Evolutionary conservation across 2,329 filamentous ascomycete genomes (phyloP), one percentile per base, ranked within the genome.

Genomic region (Fusarium siculi): DNA sequence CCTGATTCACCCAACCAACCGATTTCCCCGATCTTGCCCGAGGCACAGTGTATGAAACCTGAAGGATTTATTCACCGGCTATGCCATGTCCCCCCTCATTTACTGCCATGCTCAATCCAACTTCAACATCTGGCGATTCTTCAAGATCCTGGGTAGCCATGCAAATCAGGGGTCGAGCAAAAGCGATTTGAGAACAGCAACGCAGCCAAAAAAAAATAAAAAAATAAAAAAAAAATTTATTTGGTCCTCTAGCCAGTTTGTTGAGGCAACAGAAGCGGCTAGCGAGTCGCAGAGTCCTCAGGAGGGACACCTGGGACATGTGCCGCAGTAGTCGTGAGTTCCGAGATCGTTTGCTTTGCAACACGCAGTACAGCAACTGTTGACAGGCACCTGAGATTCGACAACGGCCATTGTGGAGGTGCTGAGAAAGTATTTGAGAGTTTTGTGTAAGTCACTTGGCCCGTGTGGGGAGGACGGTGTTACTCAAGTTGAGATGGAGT

Each of bases 251-350:
- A n/a, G 39, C 43, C 34, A 9, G 42, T 39, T 21, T 37, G 10
- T 23, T 36, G 40, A 25, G 21, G 30, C 43, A 40, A 47, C 32
- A 44, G 15, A 21, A 40, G 30, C 49, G 28, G 15, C 25, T 49
- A 67, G 25, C 14, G 39, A 36, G 39, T 57, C 34, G 55, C 32
- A 55, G 23, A 30, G 43, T 32, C 43, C 32, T 66, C 57, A 74
- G 58, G 73, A 64, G 16, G 77, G 77, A 63, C 77, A 80, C 40
- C 74, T 74, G 49, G 76, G 76, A 42, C 79, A 80, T 60, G 79
- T 80, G 53, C 79, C 79, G 53, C 79, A 80, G 57, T 80, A 80
- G 67, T 80, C 78, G 62, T 80, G 79, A 15, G 78, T 80, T 47
- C 78, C 78, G 37, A 80, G 74, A 64, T 80, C 79, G 39, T 60